Evolutionary conservation across 306 rosid genomes (phyloP), one percentile per base, ranked within the genome.

Genomic region (Purshia tridentata): DNA sequence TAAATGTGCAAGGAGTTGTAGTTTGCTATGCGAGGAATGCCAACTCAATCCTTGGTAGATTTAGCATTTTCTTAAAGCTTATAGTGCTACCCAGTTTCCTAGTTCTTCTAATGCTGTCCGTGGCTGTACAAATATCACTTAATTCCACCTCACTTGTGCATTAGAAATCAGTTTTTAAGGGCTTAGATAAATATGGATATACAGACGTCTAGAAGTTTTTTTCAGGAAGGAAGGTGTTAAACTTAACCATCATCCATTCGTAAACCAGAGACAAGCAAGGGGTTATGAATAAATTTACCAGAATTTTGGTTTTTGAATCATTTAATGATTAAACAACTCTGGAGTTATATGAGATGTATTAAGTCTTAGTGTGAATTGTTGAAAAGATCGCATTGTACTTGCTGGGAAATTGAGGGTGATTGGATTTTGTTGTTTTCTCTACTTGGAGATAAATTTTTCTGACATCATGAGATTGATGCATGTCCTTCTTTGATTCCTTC

Each of bases 401-500:
- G 35, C 35, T 29, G 1, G 35, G 35, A 29, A 29, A 29, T 29
- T 29, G 35, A 29, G 35, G 35, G 35, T 29, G 35, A 29, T 62
- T 41, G 29, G 12, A 12, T 16, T 59, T 23, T 63, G 3, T 62
- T 49, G 29, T 45, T 59, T 35, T 44, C 39, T 4, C 15, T 29
- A 29, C 19, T 12, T 14, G 15, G 75, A 40, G 44, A 10, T 18
- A 49, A 53, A 46, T 10, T 6, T 45, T 37, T 6, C 22, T 68
- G 67, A 48, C 58, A 29, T 76, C 22, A 37, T 48, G 73, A 70
- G 54, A 54, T 70, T 74, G 19, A 72, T 72, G 54, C 3, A 52
- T 54, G 40, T 66, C 11, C 3, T 65, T 48, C 70, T 71, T 42
- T 75, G 70, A 65, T 82, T 80, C 41, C 51, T 71, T 71, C 69